Evolutionary conservation across 768 basidiomycete genomes (phyloP), one percentile per base, ranked within the genome.

Genomic region (Rhodocollybia butyracea): DNA sequence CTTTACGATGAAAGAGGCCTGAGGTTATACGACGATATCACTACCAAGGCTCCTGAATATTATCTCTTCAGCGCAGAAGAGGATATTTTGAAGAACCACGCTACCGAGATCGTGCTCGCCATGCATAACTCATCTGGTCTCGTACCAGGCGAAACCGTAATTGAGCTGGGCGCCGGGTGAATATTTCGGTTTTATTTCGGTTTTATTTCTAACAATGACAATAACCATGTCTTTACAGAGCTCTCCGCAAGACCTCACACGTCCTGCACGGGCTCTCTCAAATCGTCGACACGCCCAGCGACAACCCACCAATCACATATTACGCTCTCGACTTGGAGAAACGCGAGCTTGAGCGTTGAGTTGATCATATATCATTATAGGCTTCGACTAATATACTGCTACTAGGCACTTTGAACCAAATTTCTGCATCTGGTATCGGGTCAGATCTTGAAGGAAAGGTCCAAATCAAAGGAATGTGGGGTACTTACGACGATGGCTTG

Each of bases 131-230:
- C 68, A 27, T 68, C 67, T 21, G 66, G 64, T 0, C 60, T 69
- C 17, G 61, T 64, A 15, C 63, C 73, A 2, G 82, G 79, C 39
- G 80, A 84, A 51, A 78, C 86, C 50, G 77, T 97, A 6, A 77
- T 98, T 39, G 95, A 98, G 66, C 79, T 98, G n/a, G 95, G 96
- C 41, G 91, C 94, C 8, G 95, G 95, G 92, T 94, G 68, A 78
- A 91, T 81, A 24, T 55, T 40, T 56, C 24, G 43, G 22, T 13
- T 52, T 24, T 46, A 43, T 40, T 36, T 39, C 26, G n/a, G n/a
- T n/a, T n/a, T 48, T 38, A 27, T 34, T 40, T 21, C 39, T 31
- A 26, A 36, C 38, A 15, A 31, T 47, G 46, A 8, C 24, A 6
- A 27, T 50, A 5, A 56, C 55, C 54, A 43, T 57, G 29, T 55